Evolutionary conservation across 1,284 basidiomycete genomes (phyloP).

Genomic region (Cryptococcus jaspeensis): DNA sequence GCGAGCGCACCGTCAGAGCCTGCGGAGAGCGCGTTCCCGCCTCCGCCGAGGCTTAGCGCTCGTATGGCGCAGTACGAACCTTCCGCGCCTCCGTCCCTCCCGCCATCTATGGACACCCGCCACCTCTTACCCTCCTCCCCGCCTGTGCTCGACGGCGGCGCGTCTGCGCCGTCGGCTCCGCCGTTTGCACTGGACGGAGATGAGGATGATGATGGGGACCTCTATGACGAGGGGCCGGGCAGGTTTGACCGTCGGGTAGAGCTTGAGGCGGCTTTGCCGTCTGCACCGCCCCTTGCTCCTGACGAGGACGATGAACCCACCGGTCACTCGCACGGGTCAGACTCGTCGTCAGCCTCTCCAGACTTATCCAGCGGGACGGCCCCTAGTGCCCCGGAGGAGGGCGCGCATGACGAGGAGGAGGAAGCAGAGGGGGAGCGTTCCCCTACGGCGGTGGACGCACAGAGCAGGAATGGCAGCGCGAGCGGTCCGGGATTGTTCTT

Average conservation of each 20-base stretch:
- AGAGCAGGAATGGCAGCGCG: not conserved
- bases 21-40: not conserved
- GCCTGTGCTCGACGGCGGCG: constrained; percentile 19
- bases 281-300: constrained; percentile 3
- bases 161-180: constrained; percentile 15
- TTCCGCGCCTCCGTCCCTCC: constrained; percentile 23
- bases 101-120: not conserved
- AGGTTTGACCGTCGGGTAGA: not conserved
- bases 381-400: not conserved
- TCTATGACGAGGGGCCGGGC: not conserved
- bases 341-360: too few species aligned
- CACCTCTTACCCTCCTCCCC: constrained; percentile 24
- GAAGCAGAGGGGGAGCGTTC: not conserved
- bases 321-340: too few species aligned
- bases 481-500: constrained; percentile 19
- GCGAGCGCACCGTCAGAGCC: not conserved
- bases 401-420: not conserved
- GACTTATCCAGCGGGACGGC: not conserved
- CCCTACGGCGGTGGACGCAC: not conserved
- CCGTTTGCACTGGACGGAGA: constrained; percentile 7
- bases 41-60: constrained; percentile 1
- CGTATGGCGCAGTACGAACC: constrained; percentile 18
- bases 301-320: not conserved
- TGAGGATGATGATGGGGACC: constrained; percentile 11
- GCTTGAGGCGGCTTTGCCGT: not conserved